These are phyloP conservation scores for Fibroporia radiculosa DNA, from an alignment of 768 basidiomycete genomes.

Conservation along the genomic window DNA sequence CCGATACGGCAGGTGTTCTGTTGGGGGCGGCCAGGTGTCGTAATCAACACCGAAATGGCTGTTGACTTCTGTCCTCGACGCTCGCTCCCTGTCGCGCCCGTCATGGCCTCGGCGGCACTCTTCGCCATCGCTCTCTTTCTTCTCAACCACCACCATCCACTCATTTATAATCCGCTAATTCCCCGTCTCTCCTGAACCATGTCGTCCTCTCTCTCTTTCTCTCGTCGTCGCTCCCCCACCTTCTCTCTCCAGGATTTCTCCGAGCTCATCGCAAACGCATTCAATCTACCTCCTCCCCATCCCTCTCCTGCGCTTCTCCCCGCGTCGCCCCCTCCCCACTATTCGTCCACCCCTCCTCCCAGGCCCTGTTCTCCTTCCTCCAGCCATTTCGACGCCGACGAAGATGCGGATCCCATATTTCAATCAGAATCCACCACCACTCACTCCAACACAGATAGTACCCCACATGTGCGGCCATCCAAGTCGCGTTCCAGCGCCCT, in stretches of 20 bases:
- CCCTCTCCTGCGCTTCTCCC: slow-evolving; percentile 1
- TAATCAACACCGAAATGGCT: not conserved
- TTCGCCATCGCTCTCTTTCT: not conserved
- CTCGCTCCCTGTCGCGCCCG: not conserved
- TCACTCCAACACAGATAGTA: not conserved
- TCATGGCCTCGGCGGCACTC: not conserved
- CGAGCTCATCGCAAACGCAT: slow-evolving; percentile 21
- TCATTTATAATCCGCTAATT: not conserved
- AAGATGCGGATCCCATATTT: slow-evolving; percentile 6
- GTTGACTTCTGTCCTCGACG: not conserved
- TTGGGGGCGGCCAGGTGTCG: not conserved
- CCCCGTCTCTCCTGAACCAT: slow-evolving; percentile 1
- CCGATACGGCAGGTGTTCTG: not conserved
- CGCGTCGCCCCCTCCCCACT: not conserved
- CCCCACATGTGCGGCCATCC: not conserved
- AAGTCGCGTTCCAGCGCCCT: slow-evolving; percentile 13
- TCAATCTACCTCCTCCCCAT: slow-evolving; percentile 12
- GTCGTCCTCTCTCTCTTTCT: not conserved
- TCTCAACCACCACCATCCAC: slow-evolving; percentile 1
- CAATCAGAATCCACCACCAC: not conserved
- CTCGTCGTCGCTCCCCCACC: slow-evolving; percentile 2
- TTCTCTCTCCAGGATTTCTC: slow-evolving; percentile 21
- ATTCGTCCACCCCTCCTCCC: not conserved
- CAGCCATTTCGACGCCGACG: slow-evolving; percentile 11
- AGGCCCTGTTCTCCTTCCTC: slow-evolving; percentile 2